Percentiles rank a stretch among this genome's conserved stretches.
Conservation (phyloP, 768 basidiomycete species). For the Pleurotus ostreatus region DNA sequence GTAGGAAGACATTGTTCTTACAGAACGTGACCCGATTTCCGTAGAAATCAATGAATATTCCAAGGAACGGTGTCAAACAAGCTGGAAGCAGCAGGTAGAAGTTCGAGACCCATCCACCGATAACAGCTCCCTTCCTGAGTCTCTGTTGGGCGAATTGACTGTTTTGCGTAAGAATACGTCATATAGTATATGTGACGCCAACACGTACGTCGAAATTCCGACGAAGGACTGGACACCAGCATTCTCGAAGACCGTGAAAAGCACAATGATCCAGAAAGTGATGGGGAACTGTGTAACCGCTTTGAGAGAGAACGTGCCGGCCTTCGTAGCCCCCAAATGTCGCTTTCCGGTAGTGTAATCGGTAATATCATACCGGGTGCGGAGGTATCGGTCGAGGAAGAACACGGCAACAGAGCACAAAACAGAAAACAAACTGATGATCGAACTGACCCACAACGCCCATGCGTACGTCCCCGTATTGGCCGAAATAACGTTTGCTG, state of each 20-base stretch:
- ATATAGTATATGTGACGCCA: not conserved
- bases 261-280: slow-evolving; percentile 38
- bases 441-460: slow-evolving; percentile 37
- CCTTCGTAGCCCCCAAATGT: slow-evolving; percentile 19
- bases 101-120: slow-evolving; percentile 41
- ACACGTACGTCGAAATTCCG: slow-evolving; percentile 36
- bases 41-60: slow-evolving; percentile 34
- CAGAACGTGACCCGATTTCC: slow-evolving; percentile 35
- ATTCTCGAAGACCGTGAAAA: slow-evolving; percentile 36
- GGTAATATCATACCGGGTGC: slow-evolving; percentile 27
- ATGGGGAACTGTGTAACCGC: slow-evolving; percentile 29
- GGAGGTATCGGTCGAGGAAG: slow-evolving; percentile 33
- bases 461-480: slow-evolving; percentile 35
- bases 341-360: slow-evolving; percentile 30
- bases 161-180: too few species aligned
- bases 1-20: slow-evolving; percentile 15
- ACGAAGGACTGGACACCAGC: slow-evolving; percentile 40
- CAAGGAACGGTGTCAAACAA: slow-evolving; percentile 34
- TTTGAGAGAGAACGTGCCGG: slow-evolving; percentile 25
- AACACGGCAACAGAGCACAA: slow-evolving; percentile 30
- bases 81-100: slow-evolving; percentile 38
- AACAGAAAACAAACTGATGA: slow-evolving; percentile 33
- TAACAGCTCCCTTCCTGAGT: slow-evolving; percentile 35
- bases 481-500: slow-evolving; percentile 34
- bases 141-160: slow-evolving; percentile 40